Evolutionary conservation across 2,329 filamentous ascomycete species (phyloP), one percentile per base, ranked within the genome.

Genomic region (Eutypella sp.): DNA sequence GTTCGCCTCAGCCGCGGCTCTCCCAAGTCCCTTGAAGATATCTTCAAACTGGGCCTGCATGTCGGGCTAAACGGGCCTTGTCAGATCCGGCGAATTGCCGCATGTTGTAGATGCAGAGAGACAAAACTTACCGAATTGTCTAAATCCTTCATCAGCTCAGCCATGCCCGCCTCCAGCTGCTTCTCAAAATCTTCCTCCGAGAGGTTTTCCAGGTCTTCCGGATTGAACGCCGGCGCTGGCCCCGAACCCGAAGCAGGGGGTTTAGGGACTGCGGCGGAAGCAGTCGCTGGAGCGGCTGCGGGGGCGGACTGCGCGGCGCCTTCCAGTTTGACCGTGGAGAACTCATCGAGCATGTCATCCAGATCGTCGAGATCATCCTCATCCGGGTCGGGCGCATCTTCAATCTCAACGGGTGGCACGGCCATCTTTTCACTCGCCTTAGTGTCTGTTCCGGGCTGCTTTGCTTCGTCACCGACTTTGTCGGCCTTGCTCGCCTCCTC

Each of bases 291-390:
- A 13, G 62, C 56, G 34, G 51, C 52, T 24, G 51, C 51, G 25
- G 58, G 52, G 1, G 42, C 57, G 16, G 62, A 42, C 5, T 63
- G 34, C 47, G 46, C 45, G 44, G 57, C 45, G 49, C 65, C 59
- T 19, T 65, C 60, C 47, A 83, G 58, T 54, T 84, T 82, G 42
- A 76, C 74, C 23, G 85, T 70, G 36, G 85, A 84, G 69, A 99
- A 99, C 53, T 96, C 87, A 62, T 96, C 89, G 22, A 99, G 83
- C 67, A 97, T 86, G 57, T 97, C 92, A 68, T 99, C 93, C 38
- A 99, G 73, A 60, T 97, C 93, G 60, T 96, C 88, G 18, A 93
- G 72, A 56, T 93, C 88, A 66, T 93, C 93, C 67, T 95, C 91
- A 54, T 97, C 92, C 6, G 91, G 92, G 59, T 96, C 92, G 18